phyloP scores from a whole-genome alignment of 73 alveolate species.

The Paramecium tetraurelia region DNA sequence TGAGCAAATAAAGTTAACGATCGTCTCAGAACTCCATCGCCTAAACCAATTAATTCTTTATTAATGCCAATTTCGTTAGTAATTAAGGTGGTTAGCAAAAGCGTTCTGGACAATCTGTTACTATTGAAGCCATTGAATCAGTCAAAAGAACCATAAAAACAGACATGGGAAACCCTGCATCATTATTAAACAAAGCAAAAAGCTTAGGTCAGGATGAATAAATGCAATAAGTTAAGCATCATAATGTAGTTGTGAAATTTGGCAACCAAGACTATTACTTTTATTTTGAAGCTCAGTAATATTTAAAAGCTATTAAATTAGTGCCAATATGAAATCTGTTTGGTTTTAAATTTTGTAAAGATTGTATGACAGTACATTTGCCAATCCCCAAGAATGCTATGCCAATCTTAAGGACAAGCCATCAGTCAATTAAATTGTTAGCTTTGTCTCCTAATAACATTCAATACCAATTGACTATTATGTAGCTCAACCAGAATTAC shows the following conservation, averaged over 20 bases:
- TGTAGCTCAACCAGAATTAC: background rate
- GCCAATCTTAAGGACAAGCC: background rate
- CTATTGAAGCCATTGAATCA: slow-evolving; percentile 14
- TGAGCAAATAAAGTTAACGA: background rate
- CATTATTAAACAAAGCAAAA: slow-evolving; percentile 6
- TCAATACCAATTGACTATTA: background rate
- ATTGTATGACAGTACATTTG: background rate
- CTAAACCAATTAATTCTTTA: slow-evolving; percentile 4
- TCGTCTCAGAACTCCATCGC: background rate
- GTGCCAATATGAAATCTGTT: background rate
- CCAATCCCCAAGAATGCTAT: background rate
- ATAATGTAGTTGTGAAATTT: background rate
- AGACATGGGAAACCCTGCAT: slow-evolving; percentile 24
- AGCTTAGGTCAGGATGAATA: slow-evolving; percentile 20
- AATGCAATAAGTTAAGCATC: background rate
- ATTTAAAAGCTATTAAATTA: background rate
- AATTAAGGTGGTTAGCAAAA: background rate
- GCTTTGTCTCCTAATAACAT: background rate
- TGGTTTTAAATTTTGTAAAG: background rate
- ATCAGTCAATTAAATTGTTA: background rate
- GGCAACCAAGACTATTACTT: slow-evolving; percentile 34
- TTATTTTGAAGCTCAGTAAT: slow-evolving; percentile 20
- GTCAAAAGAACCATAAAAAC: slow-evolving; percentile 27
- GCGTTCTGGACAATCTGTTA: background rate
- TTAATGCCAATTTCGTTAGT: slow-evolving; percentile 40